A percentile compares a stretch with the other conserved stretches of the same genome.
Evolutionary conservation across 176 grass and related monocot genomes (phyloP).

Genomic region (Paspalum vaginatum): DNA sequence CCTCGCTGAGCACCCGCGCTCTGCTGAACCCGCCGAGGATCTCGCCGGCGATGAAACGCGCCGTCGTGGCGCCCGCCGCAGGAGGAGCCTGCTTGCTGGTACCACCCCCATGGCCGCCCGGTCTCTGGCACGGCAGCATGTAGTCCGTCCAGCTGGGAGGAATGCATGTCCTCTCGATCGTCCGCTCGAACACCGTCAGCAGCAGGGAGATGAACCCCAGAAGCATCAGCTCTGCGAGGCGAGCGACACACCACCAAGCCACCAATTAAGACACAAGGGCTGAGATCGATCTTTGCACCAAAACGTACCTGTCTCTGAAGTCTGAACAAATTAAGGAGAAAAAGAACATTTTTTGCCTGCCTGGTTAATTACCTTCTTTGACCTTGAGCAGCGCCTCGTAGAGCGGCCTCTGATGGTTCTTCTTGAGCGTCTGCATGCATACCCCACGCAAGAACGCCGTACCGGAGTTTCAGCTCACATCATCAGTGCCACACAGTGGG

Average conservation of each 20-base stretch:
- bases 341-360: neutral
- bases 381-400: slow-evolving; percentile 96
- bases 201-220: slow-evolving; percentile 93
- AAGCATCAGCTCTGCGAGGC: slow-evolving; percentile 84
- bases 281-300: neutral
- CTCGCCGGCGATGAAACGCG: slow-evolving; percentile 37
- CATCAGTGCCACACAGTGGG: neutral
- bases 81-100: slow-evolving; percentile 6
- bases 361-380: slow-evolving; percentile 66
- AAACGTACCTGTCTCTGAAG: neutral
- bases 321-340: neutral
- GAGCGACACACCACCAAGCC: slow-evolving; percentile 9
- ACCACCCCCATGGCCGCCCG: neutral
- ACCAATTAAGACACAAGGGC: no score
- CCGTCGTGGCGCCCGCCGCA: neutral
- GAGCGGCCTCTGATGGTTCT: slow-evolving; percentile 78
- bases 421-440: slow-evolving; percentile 58
- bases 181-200: slow-evolving; percentile 75
- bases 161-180: slow-evolving; percentile 82
- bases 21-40: slow-evolving; percentile 50
- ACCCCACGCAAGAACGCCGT: neutral
- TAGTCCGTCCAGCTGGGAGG: slow-evolving; percentile 55
- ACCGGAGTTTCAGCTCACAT: neutral
- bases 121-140: slow-evolving; percentile 78
- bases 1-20: slow-evolving; percentile 49